Conservation (phyloP, 2,329 filamentous ascomycete genomes). For the Neonectria neomacrospora region DNA sequence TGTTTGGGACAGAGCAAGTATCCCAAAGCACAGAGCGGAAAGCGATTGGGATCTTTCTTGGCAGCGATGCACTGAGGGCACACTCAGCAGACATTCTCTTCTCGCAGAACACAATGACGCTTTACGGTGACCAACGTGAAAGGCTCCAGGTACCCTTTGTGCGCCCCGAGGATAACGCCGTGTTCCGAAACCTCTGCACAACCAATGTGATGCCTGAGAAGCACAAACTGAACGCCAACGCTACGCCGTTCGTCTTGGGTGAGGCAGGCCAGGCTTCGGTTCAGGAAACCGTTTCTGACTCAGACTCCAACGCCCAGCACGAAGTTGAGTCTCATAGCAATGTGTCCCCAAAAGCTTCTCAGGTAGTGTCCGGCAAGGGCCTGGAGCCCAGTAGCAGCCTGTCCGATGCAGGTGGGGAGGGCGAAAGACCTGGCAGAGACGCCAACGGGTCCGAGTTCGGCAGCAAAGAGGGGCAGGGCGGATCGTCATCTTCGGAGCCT, state of each 20-base stretch:
- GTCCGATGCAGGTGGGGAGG: slow-evolving; percentile 59
- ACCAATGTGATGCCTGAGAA: slow-evolving; percentile 65
- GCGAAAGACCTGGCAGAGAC: slow-evolving; percentile 50
- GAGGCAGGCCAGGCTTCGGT: slow-evolving; percentile 45
- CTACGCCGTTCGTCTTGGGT: slow-evolving; percentile 55
- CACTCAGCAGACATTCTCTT: slow-evolving; percentile 93
- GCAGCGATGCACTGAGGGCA: slow-evolving; percentile 85
- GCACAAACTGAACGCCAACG: slow-evolving; percentile 67
- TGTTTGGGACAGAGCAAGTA: slow-evolving; percentile 68
- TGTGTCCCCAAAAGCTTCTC: slow-evolving; percentile 52
- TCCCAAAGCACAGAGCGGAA: slow-evolving; percentile 56
- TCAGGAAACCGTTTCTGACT: slow-evolving; percentile 30
- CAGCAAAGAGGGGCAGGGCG: slow-evolving; percentile 42
- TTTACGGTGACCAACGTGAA: slow-evolving; percentile 87
- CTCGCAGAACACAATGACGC: slow-evolving; percentile 87
- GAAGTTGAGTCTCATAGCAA: slow-evolving; percentile 43
- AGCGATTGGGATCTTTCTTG: slow-evolving; percentile 85
- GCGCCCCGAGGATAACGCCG: slow-evolving; percentile 84
- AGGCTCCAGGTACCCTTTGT: slow-evolving; percentile 93
- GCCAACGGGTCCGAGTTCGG: slow-evolving; percentile 37
- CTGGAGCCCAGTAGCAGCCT: slow-evolving; percentile 48
- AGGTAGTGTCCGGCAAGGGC: slow-evolving; percentile 50
- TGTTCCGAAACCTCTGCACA: slow-evolving; percentile 82
- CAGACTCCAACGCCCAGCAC: slow-evolving; percentile 34
- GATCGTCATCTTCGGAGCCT: slow-evolving; percentile 44